Base-by-base conservation (phyloP, 2,329 filamentous ascomycete genomes). In the Neofusicoccum sp. region DNA sequence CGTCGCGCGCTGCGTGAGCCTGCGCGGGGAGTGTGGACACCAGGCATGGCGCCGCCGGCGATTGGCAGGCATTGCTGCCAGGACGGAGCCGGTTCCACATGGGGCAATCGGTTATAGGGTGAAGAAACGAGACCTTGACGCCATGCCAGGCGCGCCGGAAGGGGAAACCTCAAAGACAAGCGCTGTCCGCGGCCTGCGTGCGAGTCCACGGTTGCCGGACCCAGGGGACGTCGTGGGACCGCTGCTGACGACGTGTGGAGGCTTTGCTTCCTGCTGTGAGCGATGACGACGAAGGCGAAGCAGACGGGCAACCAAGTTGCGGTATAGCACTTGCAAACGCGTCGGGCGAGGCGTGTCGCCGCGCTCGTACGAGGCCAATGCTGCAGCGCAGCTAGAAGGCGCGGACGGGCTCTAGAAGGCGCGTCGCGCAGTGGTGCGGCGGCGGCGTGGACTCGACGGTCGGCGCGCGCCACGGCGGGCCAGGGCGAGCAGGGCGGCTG, bases 321-420 rank as follows among this genome's bases (percentile, higher is more conserved):
- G n/a, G 16, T 40, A 40, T 40, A 3, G 36, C 36, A 14, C 36
- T 7, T 41, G 38, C 38, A 41, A 41, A 47, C 8, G 41, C 43
- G 45, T 60, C 57, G 57, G 57, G 38, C 26, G 16, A 38, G 2
- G 12, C n/a, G n/a, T 4, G n/a, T 2, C 28, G 4, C 1, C 36
- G 38, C 28, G 45, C 38, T 60, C 57, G 57, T 60, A 60, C 57
- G 57, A 60, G 56, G 54, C 41, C 41, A 47, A 34, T 24, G 36
- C 51, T 31, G 26, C 30, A 33, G 33, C 6, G 34, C 33, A 16
- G 26, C 51, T 43, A 56, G 51, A 56, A 43, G 51, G 8, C 36
- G 26, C 30, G 38, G 51, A 43, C 24, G n/a, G 16, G 34, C 38
- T 43, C 38, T 56, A 31, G 51, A 43, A 56, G 38, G 34, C 48